Evolutionary conservation across 805 yeast genomes (phyloP).

Genomic region (Wickerhamiella siamensis): DNA sequence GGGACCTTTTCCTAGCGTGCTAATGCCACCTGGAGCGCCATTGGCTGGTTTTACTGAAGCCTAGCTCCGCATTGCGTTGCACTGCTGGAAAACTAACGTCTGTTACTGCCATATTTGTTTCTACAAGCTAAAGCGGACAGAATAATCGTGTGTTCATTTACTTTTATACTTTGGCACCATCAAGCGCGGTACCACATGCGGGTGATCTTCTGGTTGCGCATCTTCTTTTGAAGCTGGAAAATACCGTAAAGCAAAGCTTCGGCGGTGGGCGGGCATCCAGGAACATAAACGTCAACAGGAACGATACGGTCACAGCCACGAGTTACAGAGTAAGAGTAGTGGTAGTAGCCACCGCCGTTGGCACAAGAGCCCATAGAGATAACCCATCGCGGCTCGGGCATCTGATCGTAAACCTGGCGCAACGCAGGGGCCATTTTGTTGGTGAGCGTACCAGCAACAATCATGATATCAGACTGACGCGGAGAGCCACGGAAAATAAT

Average conservation of each 20-base stretch:
- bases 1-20: too few relatives aligned
- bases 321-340: constrained; percentile 76
- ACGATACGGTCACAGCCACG: constrained; percentile 81
- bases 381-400: constrained; percentile 93
- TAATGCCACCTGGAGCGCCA: too few relatives aligned
- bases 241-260: constrained; percentile 87
- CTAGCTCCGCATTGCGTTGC: too few relatives aligned
- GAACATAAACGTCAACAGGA: constrained; percentile 82
- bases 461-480: constrained; percentile 83
- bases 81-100: too few relatives aligned
- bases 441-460: constrained; percentile 83
- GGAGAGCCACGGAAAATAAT: constrained; percentile 90
- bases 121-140: too few relatives aligned
- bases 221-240: constrained; percentile 78
- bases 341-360: constrained; percentile 87
- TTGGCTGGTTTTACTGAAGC: too few relatives aligned
- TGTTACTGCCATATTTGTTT: too few relatives aligned
- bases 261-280: constrained; percentile 86
- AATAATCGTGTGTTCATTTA: too few relatives aligned
- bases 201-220: constrained; percentile 67
- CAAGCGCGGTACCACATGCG: constrained; percentile 68
- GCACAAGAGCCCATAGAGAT: constrained; percentile 92
- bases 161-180: background rate
- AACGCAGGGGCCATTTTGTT: constrained; percentile 89
- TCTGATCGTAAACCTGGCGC: constrained; percentile 85